Evolutionary conservation across 192 early-diverging fungal genomes (phyloP).

Genomic region (Cladochytrium replicatum): DNA sequence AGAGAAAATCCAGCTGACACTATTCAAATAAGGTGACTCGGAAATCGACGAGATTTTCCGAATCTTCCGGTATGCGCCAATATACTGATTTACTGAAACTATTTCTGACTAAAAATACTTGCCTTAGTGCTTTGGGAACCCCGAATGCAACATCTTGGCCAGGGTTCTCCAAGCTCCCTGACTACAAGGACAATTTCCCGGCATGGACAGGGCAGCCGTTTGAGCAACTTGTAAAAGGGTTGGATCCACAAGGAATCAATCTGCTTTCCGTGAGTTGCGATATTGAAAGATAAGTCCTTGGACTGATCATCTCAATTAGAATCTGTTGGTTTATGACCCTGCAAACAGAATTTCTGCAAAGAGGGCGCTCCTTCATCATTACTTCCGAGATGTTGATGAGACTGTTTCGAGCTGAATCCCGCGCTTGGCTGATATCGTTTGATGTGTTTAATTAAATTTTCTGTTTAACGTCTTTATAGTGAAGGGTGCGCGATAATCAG

Average conservation of each 20-base stretch:
- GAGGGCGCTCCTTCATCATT: slow-evolving; percentile 66
- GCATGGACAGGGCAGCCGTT: slow-evolving; percentile 52
- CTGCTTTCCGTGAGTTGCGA: slow-evolving; percentile 38
- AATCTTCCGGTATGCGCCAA: slow-evolving; percentile 56
- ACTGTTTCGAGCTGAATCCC: too few relatives aligned
- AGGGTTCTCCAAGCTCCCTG: slow-evolving; percentile 58
- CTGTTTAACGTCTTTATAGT: too few relatives aligned
- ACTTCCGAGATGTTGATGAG: slow-evolving; percentile 49
- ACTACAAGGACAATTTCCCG: slow-evolving; percentile 76
- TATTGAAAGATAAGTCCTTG: too few relatives aligned
- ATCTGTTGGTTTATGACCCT: slow-evolving; percentile 69
- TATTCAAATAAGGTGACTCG: slow-evolving; percentile 49
- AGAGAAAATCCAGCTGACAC: neutral
- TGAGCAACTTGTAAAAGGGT: slow-evolving; percentile 27
- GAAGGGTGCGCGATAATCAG: too few relatives aligned
- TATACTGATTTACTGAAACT: slow-evolving; percentile 1
- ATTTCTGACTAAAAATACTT: neutral
- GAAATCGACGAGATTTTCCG: slow-evolving; percentile 91
- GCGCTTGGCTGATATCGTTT: too few relatives aligned
- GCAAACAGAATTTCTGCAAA: slow-evolving; percentile 75
- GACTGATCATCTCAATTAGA: too few relatives aligned
- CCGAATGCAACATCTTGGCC: slow-evolving; percentile 73
- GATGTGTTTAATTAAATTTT: too few relatives aligned
- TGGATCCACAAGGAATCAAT: slow-evolving; percentile 61
- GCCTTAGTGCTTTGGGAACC: slow-evolving; percentile 58